Base-by-base conservation (phyloP, 2,329 filamentous ascomycete genomes). In the Pezicula carpinea region DNA sequence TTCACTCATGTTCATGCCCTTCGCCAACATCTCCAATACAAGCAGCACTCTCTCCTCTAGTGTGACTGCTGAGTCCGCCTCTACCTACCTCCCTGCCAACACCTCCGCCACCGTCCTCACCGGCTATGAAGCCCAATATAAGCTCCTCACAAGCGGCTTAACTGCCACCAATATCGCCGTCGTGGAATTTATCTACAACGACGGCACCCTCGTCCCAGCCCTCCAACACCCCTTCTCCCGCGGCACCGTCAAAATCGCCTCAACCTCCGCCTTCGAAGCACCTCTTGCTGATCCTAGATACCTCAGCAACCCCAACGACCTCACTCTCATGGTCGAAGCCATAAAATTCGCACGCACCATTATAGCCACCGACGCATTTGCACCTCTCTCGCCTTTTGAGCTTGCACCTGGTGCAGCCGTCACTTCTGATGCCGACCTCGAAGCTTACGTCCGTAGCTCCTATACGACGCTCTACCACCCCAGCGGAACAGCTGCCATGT, bases 391-490 rank as follows among this genome's bases (percentile, higher is more conserved):
- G 23, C 59, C 64, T 19, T 56, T 59, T 2, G 64, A 67, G 50
- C 49, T 59, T 7, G 39, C 50, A 0, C 65, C 65, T 1, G 65
- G 65, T 6, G 38, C 48, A 18, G 19, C 38, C 48, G 22, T 58
- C 10, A 49, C 49, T 8, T 49, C 45, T 14, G 56, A 61, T 50
- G 53, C 53, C 8, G 53, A 54, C 5, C 33, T 62, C 7, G 45
- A 41, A 10, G 52, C 56, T 36, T 59, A 55, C 38, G 61, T 58
- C 45, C 34, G 54, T 22, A 56, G 39, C 35, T 55, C 70, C 8
- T 29, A 32, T 61, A 65, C 46, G 68, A 55, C 69, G 2, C 66
- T 70, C 38, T 71, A 67, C 48, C 48, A 50, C 21, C 45, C 48
- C 6, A 35, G 32, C 7, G 41, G 49, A 11, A 49, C 41, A 10